Conservation (phyloP, 768 basidiomycete species). For the Trichaptum fuscoviolaceum region DNA sequence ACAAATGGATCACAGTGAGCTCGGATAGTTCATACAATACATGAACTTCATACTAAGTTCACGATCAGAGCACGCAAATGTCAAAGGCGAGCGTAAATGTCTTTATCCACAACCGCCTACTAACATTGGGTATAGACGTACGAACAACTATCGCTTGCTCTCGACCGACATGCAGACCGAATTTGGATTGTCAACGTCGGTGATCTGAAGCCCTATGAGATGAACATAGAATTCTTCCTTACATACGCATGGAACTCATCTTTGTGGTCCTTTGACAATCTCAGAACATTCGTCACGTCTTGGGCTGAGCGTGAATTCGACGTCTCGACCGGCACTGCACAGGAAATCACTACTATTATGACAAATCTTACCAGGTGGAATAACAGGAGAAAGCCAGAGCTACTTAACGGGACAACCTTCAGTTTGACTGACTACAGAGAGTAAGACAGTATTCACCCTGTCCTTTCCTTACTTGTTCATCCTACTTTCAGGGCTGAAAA, state of each 20-base stretch:
- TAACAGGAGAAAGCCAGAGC: constrained; percentile 59
- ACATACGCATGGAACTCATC: constrained; percentile 56
- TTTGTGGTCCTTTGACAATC: constrained; percentile 48
- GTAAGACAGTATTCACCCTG: constrained; percentile 36
- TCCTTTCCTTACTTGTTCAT: not conserved
- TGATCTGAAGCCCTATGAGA: constrained; percentile 70
- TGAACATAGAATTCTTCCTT: constrained; percentile 66
- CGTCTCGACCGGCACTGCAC: constrained; percentile 33
- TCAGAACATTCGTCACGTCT: constrained; percentile 42
- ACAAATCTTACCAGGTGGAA: constrained; percentile 52
- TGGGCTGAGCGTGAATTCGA: constrained; percentile 70
- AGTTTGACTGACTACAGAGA: constrained; percentile 65
- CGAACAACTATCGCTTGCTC: constrained; percentile 66
- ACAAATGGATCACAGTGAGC: constrained; percentile 62
- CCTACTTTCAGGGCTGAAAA: constrained; percentile 45
- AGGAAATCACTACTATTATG: constrained; percentile 45
- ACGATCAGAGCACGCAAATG: constrained; percentile 44
- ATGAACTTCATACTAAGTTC: constrained; percentile 13
- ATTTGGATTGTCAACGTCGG: constrained; percentile 76
- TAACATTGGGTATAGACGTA: constrained; percentile 35
- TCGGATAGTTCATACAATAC: not conserved
- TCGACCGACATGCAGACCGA: constrained; percentile 49
- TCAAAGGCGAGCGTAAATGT: constrained; percentile 34
- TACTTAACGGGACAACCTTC: constrained; percentile 56
- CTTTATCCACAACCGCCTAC: not conserved